phyloP scores from a whole-genome alignment of 139 green algal species.

The Tetradesmus obliquus region DNA sequence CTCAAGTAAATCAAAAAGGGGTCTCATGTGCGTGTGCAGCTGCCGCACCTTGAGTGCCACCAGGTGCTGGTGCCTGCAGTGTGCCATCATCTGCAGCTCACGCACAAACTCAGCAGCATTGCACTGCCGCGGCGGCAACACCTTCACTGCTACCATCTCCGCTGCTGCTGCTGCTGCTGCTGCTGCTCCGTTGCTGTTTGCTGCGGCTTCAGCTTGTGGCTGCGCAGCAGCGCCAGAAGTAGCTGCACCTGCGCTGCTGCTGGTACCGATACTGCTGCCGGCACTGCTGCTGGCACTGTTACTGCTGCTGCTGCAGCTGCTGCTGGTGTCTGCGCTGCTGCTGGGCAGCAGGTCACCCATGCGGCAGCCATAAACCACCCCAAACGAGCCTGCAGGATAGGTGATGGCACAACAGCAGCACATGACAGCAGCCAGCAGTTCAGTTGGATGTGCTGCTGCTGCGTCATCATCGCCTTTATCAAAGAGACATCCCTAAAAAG shows the following conservation, averaged over 20 bases:
- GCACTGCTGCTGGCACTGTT: background rate
- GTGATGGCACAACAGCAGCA: background rate
- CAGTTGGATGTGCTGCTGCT: no score
- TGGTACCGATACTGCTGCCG: background rate
- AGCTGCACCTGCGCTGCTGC: background rate
- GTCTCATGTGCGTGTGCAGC: no score
- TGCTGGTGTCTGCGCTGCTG: background rate
- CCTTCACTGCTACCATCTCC: conserved; percentile 19
- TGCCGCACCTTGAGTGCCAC: background rate
- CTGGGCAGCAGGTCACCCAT: background rate
- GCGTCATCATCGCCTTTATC: no score
- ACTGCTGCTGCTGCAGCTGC: background rate
- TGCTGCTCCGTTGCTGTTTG: background rate
- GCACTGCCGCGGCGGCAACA: background rate
- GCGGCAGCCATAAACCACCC: conserved; percentile 12
- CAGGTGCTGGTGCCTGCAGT: conserved; percentile 2
- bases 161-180: background rate
- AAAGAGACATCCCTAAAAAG: no score
- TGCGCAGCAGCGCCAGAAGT: background rate
- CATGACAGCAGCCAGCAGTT: background rate
- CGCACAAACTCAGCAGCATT: conserved; percentile 9
- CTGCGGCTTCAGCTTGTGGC: background rate
- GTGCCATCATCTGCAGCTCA: conserved; percentile 20
- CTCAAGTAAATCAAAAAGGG: no score
- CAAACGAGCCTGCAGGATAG: background rate